Conservation (phyloP, 169 alveolate species). For the Blepharisma undulans region DNA sequence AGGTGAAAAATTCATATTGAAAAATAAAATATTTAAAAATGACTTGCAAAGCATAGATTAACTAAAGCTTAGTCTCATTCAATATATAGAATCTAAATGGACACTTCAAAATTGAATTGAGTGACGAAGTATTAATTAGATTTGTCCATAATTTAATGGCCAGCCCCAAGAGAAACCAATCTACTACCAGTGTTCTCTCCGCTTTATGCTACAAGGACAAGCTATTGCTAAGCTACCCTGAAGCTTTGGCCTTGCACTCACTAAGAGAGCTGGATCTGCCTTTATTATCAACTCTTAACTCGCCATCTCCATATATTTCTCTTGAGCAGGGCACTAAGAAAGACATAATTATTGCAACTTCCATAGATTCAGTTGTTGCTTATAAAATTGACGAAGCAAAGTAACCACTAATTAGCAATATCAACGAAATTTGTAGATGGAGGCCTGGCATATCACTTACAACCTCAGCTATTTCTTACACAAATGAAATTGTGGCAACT, state of each 20-base stretch:
- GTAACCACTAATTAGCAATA: background rate
- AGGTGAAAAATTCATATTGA: background rate
- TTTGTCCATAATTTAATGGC: background rate
- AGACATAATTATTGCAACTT: background rate
- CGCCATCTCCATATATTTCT: background rate
- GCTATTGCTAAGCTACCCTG: background rate
- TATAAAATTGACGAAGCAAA: background rate
- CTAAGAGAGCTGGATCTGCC: background rate
- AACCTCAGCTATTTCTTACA: background rate
- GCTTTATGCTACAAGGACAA: conserved; percentile 22
- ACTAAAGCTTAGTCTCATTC: background rate
- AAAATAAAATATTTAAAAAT: no score
- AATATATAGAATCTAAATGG: background rate
- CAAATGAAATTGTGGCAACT: background rate
- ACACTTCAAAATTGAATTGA: background rate
- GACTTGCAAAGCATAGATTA: background rate
- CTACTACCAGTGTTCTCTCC: background rate
- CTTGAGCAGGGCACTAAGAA: conserved; percentile 1
- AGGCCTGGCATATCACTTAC: background rate
- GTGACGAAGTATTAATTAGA: background rate
- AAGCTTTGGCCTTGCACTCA: background rate
- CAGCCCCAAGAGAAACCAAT: background rate
- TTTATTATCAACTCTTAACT: background rate
- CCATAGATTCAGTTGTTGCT: background rate
- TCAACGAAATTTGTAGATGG: background rate